These are phyloP conservation scores for Stromatinia cepivora DNA, from an alignment of 2,329 filamentous ascomycete species.

Conservation along the genomic window DNA sequence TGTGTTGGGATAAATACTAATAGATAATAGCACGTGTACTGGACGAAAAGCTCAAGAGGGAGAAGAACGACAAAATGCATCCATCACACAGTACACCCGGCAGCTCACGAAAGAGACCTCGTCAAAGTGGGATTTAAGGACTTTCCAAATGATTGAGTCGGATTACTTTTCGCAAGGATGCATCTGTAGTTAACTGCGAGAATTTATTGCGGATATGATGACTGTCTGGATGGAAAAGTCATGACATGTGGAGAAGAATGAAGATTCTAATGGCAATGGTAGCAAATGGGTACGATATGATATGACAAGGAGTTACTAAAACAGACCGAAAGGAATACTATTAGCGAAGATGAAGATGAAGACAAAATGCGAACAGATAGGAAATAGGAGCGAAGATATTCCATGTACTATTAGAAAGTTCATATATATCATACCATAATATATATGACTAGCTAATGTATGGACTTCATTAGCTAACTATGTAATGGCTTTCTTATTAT, in stretches of 20 bases:
- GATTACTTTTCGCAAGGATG: neutral
- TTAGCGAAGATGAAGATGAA: neutral
- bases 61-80: slow-evolving; percentile 55
- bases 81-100: slow-evolving; percentile 47
- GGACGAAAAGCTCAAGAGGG: slow-evolving; percentile 66
- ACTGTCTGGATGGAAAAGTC: neutral
- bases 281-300: neutral
- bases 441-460: too few relatives aligned
- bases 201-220: neutral
- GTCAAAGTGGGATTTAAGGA: slow-evolving; percentile 36
- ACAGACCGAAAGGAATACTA: neutral
- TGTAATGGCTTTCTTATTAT: too few relatives aligned
- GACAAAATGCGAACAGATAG: neutral
- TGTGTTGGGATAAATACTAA: slow-evolving; percentile 25
- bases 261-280: neutral
- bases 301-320: neutral
- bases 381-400: neutral
- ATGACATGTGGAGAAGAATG: neutral
- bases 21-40: slow-evolving; percentile 56
- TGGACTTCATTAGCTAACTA: too few relatives aligned
- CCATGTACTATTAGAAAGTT: neutral
- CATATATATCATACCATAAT: neutral
- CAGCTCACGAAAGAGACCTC: slow-evolving; percentile 57
- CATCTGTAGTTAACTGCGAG: neutral
- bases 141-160: neutral